These are phyloP conservation scores for Beauveria caledonica DNA, from an alignment of 2,329 filamentous ascomycete species.

Conservation along the genomic window DNA sequence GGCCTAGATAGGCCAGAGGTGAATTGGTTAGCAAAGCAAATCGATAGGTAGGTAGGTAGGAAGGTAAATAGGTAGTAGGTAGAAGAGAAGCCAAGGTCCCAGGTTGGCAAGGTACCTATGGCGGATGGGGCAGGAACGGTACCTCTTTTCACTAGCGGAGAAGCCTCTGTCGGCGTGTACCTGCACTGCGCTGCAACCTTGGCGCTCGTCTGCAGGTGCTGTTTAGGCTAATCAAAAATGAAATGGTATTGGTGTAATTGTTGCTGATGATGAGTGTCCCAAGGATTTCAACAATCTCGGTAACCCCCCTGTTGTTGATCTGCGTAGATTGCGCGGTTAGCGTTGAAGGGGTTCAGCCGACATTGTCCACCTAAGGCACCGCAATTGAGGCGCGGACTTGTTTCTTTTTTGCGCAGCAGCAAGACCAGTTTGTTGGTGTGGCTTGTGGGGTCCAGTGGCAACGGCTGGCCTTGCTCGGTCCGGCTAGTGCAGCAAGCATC, in stretches of 20 bases:
- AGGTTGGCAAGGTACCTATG: not conserved
- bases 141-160: no score
- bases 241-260: no score
- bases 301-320: not conserved
- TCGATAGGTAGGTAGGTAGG: no score
- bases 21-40: not conserved
- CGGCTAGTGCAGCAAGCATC: not conserved
- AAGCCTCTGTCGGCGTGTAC: no score
- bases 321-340: constrained; percentile 5
- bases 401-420: no score
- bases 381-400: no score
- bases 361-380: not conserved
- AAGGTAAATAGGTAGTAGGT: no score
- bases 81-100: not conserved
- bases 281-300: not conserved
- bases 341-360: constrained; percentile 8
- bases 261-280: no score
- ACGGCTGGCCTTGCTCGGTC: not conserved
- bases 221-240: not conserved
- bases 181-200: not conserved
- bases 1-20: not conserved
- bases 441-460: not conserved
- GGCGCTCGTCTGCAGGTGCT: not conserved
- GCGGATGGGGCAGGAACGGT: no score
- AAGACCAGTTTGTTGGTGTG: no score